Conservation (phyloP, 306 rosid species). For the Rosa multiflora region DNA sequence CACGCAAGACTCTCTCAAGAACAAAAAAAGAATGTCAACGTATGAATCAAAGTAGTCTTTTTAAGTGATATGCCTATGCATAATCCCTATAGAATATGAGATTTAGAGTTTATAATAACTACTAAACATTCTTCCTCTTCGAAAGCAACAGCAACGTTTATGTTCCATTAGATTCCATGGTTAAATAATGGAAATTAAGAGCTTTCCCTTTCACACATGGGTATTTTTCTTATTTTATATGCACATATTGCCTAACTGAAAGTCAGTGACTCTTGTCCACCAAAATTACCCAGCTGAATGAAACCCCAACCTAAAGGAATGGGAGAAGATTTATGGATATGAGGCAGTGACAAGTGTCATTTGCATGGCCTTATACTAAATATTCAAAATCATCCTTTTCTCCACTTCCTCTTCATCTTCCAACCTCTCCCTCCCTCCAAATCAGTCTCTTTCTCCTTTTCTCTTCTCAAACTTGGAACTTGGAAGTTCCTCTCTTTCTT, state of each 20-base stretch:
- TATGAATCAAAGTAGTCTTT: too few species aligned
- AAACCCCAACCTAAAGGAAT: background rate
- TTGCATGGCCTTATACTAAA: slow-evolving; percentile 48
- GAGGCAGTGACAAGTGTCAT: slow-evolving; percentile 61
- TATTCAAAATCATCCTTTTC: slow-evolving; percentile 26
- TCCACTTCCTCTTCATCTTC: background rate
- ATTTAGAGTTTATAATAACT: background rate
- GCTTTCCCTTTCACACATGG: background rate
- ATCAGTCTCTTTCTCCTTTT: slow-evolving; percentile 15
- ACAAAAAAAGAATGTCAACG: too few species aligned
- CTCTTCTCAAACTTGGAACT: background rate
- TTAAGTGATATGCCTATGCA: background rate
- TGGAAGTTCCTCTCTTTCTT: slow-evolving; percentile 4
- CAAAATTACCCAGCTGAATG: background rate
- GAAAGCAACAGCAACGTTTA: background rate
- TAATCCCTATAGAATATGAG: background rate
- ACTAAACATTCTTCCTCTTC: background rate
- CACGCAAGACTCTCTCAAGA: too few species aligned
- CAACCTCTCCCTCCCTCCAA: slow-evolving; percentile 30
- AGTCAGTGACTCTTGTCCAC: background rate
- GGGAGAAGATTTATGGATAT: background rate
- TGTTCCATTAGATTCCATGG: too few species aligned
- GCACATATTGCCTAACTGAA: background rate
- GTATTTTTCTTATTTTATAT: background rate
- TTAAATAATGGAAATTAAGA: too few species aligned